Evolutionary conservation across 2,329 filamentous ascomycete genomes (phyloP), one percentile per base, ranked within the genome.

Genomic region (Phaeosphaeria sp.): DNA sequence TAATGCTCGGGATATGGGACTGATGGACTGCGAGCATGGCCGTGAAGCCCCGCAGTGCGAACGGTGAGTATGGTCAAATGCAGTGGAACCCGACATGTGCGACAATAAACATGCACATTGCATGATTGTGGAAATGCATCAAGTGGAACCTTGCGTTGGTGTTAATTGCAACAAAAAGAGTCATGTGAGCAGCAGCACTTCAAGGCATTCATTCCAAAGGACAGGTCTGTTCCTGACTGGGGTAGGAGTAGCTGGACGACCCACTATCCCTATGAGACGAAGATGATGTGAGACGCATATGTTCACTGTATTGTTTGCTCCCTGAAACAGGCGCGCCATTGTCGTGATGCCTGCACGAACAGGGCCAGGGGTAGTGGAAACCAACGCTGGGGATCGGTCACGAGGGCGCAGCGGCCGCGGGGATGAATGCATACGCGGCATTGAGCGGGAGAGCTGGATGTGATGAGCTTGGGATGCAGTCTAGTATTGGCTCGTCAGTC

Each of bases 341-440:
- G 44, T 52, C 52, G 30, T 52, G 33, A 23, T 51, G 54, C 49
- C 46, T 61, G 58, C 55, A 54, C 46, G 50, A 46, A 41, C 52
- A 33, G 46, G 54, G 44, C 42, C 55, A 55, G 41, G 52, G 58
- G 52, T 53, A 20, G 44, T 55, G 25, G 25, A 46, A 13, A 51
- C 50, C 41, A 57, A 52, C 30, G 53, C 49, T 55, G 54, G 30
- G 54, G 50, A 55, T 56, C 58, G 56, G 61, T 65, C 56, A 65
- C 54, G 59, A 62, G 58, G 52, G 56, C 57, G 57, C 52, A 57
- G 57, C 56, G 49, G 50, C 55, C 55, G 59, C 56, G 55, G 59
- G 56, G 52, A 54, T 55, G 42, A 33, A 42, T n/a, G 53, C 52
- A 49, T 46, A 50, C 50, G 61, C 56, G 56, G 48, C 41, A 48